A percentile compares a stretch with the other conserved stretches of the same genome.
Evolutionary conservation across 2,329 filamentous ascomycete species (phyloP).

Genomic region (Rhexocercosporidium sp.): DNA sequence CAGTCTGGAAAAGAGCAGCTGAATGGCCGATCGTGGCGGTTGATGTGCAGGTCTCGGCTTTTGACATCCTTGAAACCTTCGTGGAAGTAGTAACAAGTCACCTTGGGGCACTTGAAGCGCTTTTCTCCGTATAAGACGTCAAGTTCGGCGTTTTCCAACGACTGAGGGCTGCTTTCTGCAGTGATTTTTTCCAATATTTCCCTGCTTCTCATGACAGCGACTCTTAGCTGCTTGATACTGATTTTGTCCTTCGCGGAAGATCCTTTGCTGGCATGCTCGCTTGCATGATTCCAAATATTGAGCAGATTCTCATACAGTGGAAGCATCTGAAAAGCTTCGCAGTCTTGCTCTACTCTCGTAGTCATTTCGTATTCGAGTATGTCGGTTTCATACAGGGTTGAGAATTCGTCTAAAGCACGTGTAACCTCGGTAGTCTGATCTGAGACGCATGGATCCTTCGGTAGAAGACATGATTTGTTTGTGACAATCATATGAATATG

Average conservation of each 20-base stretch:
- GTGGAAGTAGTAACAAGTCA: slow-evolving; percentile 49
- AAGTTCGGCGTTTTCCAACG: neutral
- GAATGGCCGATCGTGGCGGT: slow-evolving; percentile 45
- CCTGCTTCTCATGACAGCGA: neutral
- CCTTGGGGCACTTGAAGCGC: slow-evolving; percentile 46
- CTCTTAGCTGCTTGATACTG: neutral
- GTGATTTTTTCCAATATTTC: slow-evolving; percentile 11
- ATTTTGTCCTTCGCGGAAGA: neutral
- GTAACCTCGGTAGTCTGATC: neutral
- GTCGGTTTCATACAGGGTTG: neutral
- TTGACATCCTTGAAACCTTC: slow-evolving; percentile 45
- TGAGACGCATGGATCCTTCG: no score
- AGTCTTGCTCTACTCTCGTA: neutral
- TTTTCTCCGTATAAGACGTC: slow-evolving; percentile 42
- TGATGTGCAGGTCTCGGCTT: slow-evolving; percentile 44
- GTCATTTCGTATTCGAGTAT: neutral
- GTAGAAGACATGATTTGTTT: neutral
- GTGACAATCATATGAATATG: slow-evolving; percentile 31
- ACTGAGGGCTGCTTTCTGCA: neutral
- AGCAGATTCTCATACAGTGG: neutral
- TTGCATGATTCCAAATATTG: neutral
- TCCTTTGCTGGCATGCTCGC: neutral
- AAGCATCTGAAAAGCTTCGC: neutral
- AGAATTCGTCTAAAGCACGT: neutral
- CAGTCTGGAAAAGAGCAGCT: slow-evolving; percentile 44